Conservation (phyloP, 2,329 filamentous ascomycete genomes). For the Penicillium sp. region DNA sequence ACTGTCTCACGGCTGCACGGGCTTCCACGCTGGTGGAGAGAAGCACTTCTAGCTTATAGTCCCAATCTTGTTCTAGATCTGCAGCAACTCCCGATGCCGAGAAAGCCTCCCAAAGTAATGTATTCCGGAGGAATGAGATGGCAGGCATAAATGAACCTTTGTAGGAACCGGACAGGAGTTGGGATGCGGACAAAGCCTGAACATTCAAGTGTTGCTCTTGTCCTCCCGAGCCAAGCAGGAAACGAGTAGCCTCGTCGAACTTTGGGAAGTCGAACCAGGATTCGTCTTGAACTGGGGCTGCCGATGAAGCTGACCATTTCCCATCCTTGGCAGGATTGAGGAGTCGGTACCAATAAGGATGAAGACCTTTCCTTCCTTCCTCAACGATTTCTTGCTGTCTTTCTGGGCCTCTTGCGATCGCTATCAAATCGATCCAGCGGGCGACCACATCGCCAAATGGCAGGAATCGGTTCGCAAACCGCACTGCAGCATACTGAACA, state of each 20-base stretch:
- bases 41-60: slow-evolving; percentile 64
- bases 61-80: slow-evolving; percentile 71
- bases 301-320: slow-evolving; percentile 37
- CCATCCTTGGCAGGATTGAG: slow-evolving; percentile 47
- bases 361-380: slow-evolving; percentile 79
- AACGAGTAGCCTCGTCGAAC: slow-evolving; percentile 30
- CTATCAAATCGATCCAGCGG: slow-evolving; percentile 81
- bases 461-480: slow-evolving; percentile 83
- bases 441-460: slow-evolving; percentile 68
- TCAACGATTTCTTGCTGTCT: slow-evolving; percentile 77
- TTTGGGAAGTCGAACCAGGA: slow-evolving; percentile 34
- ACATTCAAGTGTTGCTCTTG: slow-evolving; percentile 23
- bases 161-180: slow-evolving; percentile 24
- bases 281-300: slow-evolving; percentile 47
- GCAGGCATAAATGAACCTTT: slow-evolving; percentile 57
- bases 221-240: slow-evolving; percentile 23
- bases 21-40: slow-evolving; percentile 61
- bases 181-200: slow-evolving; percentile 28
- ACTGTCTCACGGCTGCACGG: slow-evolving; percentile 45
- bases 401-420: slow-evolving; percentile 53
- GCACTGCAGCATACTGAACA: slow-evolving; percentile 70
- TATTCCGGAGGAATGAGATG: slow-evolving; percentile 58
- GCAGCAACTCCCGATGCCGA: slow-evolving; percentile 36
- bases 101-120: slow-evolving; percentile 53
- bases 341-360: slow-evolving; percentile 64